Conservation (phyloP, 176 grass and related monocot species). For the Chloris gayana region DNA sequence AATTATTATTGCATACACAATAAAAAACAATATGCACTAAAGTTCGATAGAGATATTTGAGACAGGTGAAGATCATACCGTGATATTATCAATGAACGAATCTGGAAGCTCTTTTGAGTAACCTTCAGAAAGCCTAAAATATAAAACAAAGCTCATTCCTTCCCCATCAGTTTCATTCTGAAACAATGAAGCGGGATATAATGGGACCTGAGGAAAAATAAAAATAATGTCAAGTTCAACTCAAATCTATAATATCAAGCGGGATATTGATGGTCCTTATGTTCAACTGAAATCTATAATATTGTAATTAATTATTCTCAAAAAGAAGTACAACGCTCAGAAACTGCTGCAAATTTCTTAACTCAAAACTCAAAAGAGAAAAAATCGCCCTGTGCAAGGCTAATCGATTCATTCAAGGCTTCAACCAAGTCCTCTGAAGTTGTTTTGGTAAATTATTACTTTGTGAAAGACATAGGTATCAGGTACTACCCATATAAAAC, state of each 20-base stretch:
- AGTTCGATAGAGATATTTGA: not conserved
- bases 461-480: not conserved
- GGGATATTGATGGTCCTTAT: not conserved
- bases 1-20: not conserved
- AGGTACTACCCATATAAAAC: not conserved
- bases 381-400: not conserved
- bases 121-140: constrained; percentile 89
- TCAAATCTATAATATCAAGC: not conserved
- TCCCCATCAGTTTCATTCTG: constrained; percentile 94
- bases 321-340: not conserved
- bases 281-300: not conserved
- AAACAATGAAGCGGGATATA: constrained; percentile 94
- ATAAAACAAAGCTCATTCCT: constrained; percentile 96
- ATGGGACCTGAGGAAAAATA: constrained; percentile 64
- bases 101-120: constrained; percentile 92
- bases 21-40: not conserved
- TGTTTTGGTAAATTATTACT: not conserved
- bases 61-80: constrained; percentile 55
- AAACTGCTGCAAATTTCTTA: not conserved
- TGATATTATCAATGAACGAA: constrained; percentile 80
- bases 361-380: not conserved
- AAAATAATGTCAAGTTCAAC: constrained; percentile 36
- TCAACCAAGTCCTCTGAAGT: constrained; percentile 19
- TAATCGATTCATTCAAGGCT: not conserved
- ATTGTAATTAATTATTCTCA: constrained; percentile 16